Evolutionary conservation across 495 filamentous ascomycete genomes (phyloP).

Genomic region (Podospora tetraspora): DNA sequence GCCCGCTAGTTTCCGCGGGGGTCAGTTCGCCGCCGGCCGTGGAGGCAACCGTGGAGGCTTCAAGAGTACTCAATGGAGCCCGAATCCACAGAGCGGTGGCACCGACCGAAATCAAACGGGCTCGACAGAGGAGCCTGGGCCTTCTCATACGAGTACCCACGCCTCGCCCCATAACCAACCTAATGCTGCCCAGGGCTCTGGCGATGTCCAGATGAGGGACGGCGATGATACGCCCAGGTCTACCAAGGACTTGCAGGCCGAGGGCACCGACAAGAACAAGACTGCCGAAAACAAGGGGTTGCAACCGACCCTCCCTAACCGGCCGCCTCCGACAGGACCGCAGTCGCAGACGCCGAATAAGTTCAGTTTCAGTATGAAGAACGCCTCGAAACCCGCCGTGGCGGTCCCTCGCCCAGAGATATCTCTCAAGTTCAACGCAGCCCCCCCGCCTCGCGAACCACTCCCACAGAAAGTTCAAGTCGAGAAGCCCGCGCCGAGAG

Average conservation of each 20-base stretch:
- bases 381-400: conserved; percentile 54
- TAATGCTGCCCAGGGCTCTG: conserved; percentile 23
- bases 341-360: conserved; percentile 50
- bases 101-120: conserved; percentile 13
- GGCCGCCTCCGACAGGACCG: conserved; percentile 46
- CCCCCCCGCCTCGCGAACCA: conserved; percentile 36
- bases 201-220: conserved; percentile 40
- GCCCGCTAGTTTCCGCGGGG: conserved; percentile 36
- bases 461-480: background rate
- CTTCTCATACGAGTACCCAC: conserved; percentile 30
- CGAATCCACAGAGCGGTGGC: conserved; percentile 15
- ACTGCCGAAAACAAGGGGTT: conserved; percentile 41
- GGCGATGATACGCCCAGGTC: conserved; percentile 57
- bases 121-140: conserved; percentile 28
- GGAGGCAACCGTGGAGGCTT: conserved; percentile 35
- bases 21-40: conserved; percentile 29
- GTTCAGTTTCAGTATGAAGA: conserved; percentile 85
- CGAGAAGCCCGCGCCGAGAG: conserved; percentile 14
- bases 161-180: conserved; percentile 44
- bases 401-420: conserved; percentile 65
- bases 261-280: conserved; percentile 47
- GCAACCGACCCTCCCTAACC: conserved; percentile 36
- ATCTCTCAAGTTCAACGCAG: conserved; percentile 64
- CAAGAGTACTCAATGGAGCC: conserved; percentile 33
- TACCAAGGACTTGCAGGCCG: conserved; percentile 58